Evolutionary conservation across 164 flowering plant genomes (phyloP).

Genomic region (Cinnamomum micranthum): DNA sequence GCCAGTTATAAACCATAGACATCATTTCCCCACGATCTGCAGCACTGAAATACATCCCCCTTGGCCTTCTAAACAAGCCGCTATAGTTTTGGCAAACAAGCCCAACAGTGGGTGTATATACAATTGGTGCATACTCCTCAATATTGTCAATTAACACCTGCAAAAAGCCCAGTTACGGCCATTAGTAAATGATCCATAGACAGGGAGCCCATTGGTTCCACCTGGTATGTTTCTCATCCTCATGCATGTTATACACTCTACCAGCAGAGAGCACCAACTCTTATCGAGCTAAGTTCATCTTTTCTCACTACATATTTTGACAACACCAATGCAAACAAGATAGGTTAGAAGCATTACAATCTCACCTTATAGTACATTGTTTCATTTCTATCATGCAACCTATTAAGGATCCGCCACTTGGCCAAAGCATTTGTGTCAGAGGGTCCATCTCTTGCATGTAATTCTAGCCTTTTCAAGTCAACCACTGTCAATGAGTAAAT

Average conservation of each 20-base stretch:
- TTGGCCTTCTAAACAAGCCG: constrained; percentile 94
- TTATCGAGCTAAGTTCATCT: neutral
- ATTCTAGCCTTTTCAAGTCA: constrained; percentile 88
- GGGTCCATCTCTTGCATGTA: constrained; percentile 91
- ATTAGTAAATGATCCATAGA: neutral
- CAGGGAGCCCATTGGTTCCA: neutral
- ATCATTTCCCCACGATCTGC: constrained; percentile 97
- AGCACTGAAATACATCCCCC: constrained; percentile 98
- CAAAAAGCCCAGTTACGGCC: constrained; percentile 2
- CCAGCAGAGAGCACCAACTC: neutral
- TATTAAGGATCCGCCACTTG: constrained; percentile 92
- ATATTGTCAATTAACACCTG: constrained; percentile 92
- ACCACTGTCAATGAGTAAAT: constrained; percentile 47
- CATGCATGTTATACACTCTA: neutral
- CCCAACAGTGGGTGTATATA: constrained; percentile 96
- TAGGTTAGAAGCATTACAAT: neutral
- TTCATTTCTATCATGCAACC: constrained; percentile 97
- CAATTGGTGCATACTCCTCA: constrained; percentile 96
- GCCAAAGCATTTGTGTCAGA: constrained; percentile 86
- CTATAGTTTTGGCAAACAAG: constrained; percentile 95
- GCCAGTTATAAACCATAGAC: constrained; percentile 98
- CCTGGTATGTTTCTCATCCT: neutral
- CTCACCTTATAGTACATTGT: constrained; percentile 94
- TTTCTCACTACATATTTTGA: neutral
- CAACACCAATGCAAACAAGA: neutral